phyloP scores from a whole-genome alignment of 2,329 filamentous ascomycete species.

The Amphichorda felina region DNA sequence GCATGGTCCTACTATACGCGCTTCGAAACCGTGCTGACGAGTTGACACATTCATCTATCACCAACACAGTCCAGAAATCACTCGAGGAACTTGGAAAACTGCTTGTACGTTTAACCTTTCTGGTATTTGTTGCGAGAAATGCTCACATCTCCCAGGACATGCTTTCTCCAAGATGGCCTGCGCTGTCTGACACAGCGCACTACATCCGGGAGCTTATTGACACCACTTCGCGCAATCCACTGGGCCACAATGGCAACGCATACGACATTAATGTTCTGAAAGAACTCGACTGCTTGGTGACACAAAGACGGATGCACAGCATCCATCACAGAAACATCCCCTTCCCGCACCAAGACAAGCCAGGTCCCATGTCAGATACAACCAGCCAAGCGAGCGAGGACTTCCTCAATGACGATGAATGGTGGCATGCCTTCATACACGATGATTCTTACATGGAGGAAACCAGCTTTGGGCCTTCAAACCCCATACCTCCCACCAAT shows the following conservation, averaged over 20 bases:
- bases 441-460: slow-evolving; percentile 4
- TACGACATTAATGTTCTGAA: slow-evolving; percentile 7
- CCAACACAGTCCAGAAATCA: neutral
- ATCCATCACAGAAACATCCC: slow-evolving; percentile 7
- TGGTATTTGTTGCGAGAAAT: too few species aligned
- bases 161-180: slow-evolving; percentile 4
- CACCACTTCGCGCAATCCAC: slow-evolving; percentile 4
- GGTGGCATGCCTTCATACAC: slow-evolving; percentile 7
- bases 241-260: slow-evolving; percentile 4
- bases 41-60: neutral
- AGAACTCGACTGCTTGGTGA: slow-evolving; percentile 7
- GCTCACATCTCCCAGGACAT: too few species aligned
- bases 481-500: neutral
- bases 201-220: slow-evolving; percentile 8
- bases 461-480: too few species aligned
- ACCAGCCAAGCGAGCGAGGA: slow-evolving; percentile 1
- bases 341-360: neutral
- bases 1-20: slow-evolving; percentile 2
- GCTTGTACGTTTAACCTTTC: too few species aligned
- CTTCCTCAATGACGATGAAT: slow-evolving; percentile 5
- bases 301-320: slow-evolving; percentile 7
- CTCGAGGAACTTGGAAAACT: slow-evolving; percentile 1
- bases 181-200: slow-evolving; percentile 4
- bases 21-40: neutral
- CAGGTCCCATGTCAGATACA: neutral